These are phyloP conservation scores for Fusarium sp. DNA, from an alignment of 2,329 filamentous ascomycete genomes.

Conservation along the genomic window DNA sequence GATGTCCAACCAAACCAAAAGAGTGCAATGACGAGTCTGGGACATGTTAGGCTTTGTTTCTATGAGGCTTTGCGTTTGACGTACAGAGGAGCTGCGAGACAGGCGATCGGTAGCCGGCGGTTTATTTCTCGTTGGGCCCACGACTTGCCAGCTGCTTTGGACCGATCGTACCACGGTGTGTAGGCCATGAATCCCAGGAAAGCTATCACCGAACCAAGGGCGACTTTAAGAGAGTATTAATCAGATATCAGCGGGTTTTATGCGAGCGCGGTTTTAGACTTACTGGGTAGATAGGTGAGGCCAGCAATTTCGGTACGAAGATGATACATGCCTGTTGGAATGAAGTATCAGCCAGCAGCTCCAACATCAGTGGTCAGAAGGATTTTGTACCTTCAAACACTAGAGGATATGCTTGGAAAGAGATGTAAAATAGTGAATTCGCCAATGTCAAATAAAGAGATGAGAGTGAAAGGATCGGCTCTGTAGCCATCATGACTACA, in stretches of 20 bases:
- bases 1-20: conserved; percentile 73
- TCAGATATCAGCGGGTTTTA: neutral
- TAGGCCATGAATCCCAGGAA: conserved; percentile 41
- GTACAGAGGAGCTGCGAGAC: conserved; percentile 71
- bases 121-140: conserved; percentile 49
- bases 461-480: conserved; percentile 63
- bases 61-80: conserved; percentile 47
- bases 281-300: conserved; percentile 62
- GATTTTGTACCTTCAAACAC: conserved; percentile 53
- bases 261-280: conserved; percentile 43
- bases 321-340: conserved; percentile 49
- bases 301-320: conserved; percentile 60
- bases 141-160: conserved; percentile 35
- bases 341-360: neutral
- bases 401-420: conserved; percentile 64
- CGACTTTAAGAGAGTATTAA: conserved; percentile 27
- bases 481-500: conserved; percentile 58
- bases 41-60: conserved; percentile 38
- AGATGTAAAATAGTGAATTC: conserved; percentile 64
- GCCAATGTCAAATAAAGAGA: conserved; percentile 62
- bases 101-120: conserved; percentile 57
- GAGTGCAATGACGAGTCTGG: conserved; percentile 64
- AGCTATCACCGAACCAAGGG: conserved; percentile 38
- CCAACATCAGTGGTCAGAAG: neutral
- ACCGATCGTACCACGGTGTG: conserved; percentile 45